Percentiles rank a stretch among this genome's conserved stretches.
These are phyloP conservation scores for Tricholoma hemisulphureum DNA, from an alignment of 768 basidiomycete genomes.

Conservation along the genomic window DNA sequence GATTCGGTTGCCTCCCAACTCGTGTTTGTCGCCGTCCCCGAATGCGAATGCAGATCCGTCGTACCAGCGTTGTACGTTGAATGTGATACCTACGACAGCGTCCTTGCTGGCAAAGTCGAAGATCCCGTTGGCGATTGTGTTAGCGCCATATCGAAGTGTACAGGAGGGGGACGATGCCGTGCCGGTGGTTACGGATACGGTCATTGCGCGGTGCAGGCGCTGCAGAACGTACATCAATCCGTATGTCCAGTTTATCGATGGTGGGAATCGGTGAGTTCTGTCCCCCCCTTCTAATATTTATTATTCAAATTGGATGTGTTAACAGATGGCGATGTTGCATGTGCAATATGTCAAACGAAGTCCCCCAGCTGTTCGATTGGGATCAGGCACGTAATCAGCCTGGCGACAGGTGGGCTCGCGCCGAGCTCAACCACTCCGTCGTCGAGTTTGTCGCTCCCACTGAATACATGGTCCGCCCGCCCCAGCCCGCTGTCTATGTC, in stretches of 20 bases:
- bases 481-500: constrained; percentile 94
- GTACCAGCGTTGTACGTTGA: constrained; percentile 89
- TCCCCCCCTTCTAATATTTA: neutral
- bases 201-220: constrained; percentile 93
- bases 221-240: constrained; percentile 98
- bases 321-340: constrained; percentile 96
- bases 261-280: constrained; percentile 75
- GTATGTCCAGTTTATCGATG: constrained; percentile 96
- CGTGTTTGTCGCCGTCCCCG: constrained; percentile 75
- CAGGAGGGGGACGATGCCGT: constrained; percentile 82
- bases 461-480: constrained; percentile 99
- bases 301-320: constrained; percentile 1
- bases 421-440: constrained; percentile 90
- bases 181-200: constrained; percentile 88
- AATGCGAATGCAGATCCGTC: constrained; percentile 83
- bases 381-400: constrained; percentile 91
- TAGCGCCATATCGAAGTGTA: constrained; percentile 87
- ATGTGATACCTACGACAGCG: constrained; percentile 89
- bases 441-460: constrained; percentile 98
- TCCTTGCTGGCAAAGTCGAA: constrained; percentile 87
- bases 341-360: constrained; percentile 98
- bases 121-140: constrained; percentile 82
- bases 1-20: constrained; percentile 83
- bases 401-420: constrained; percentile 91
- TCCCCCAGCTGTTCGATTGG: constrained; percentile 98